Conservation (phyloP, 768 basidiomycete genomes). For the Glaciozyma antarctica region DNA sequence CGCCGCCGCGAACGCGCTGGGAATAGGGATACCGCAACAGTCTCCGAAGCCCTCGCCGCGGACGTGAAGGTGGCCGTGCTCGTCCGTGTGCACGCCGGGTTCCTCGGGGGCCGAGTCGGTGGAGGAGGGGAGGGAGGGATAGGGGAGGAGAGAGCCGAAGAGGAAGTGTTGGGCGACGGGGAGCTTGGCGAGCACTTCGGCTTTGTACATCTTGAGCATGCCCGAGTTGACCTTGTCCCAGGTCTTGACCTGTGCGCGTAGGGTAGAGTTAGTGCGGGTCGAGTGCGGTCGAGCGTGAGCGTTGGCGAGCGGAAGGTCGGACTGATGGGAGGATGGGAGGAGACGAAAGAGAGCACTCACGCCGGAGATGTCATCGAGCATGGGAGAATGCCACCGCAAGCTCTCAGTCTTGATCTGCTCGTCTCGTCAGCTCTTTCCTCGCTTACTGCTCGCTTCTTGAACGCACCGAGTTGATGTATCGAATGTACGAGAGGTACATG, state of each 20-base stretch:
- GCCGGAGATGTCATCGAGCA: conserved; percentile 79
- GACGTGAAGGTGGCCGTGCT: conserved; percentile 34
- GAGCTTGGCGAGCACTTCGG: conserved; percentile 88
- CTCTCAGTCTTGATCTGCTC: conserved; percentile 85
- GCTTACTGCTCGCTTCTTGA: neutral
- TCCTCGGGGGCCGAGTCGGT: conserved; percentile 31
- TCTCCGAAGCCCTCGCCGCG: conserved; percentile 64
- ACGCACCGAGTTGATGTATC: conserved; percentile 71
- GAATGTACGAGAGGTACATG: conserved; percentile 94
- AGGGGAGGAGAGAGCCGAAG: conserved; percentile 65
- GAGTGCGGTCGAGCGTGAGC: neutral
- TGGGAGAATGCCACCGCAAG: conserved; percentile 93
- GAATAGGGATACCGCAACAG: conserved; percentile 82
- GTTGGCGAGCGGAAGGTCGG: neutral
- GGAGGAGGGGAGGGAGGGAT: conserved; percentile 46
- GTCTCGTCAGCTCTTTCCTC: neutral
- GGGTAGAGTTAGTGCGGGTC: neutral
- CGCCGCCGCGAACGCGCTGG: conserved; percentile 69
- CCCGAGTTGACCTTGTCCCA: conserved; percentile 96
- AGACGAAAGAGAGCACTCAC: neutral
- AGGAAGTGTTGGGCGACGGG: conserved; percentile 94
- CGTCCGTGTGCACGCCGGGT: conserved; percentile 8
- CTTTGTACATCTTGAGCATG: conserved; percentile 96
- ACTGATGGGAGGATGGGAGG: neutral
- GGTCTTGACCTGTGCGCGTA: conserved; percentile 38